Conservation (phyloP, 2,329 filamentous ascomycete genomes). For the Ophiostoma sp. region DNA sequence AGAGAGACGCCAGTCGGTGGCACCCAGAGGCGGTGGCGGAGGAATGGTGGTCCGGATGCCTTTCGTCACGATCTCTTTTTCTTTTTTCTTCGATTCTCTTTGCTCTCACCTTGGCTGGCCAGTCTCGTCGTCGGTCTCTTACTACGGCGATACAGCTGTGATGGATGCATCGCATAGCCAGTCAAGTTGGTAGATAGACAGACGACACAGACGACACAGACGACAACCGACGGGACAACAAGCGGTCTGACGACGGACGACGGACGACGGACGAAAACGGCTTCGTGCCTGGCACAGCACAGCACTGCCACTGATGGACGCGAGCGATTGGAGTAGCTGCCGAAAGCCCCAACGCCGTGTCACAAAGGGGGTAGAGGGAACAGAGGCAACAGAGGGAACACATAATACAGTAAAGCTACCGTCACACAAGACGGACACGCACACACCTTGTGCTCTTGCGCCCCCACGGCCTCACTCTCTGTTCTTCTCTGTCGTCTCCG, state of each 20-base stretch:
- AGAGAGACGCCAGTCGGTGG: too few species aligned
- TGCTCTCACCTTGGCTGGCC: too few species aligned
- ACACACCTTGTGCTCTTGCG: background rate
- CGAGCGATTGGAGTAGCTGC: constrained; percentile 4
- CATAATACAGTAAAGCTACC: background rate
- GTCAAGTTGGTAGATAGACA: background rate
- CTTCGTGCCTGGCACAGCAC: background rate
- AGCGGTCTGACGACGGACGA: background rate
- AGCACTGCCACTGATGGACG: background rate
- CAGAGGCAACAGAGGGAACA: background rate
- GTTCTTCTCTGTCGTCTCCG: background rate
- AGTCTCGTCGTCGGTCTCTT: too few species aligned
- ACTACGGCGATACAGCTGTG: background rate
- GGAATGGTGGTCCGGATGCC: too few species aligned
- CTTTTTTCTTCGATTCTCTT: too few species aligned
- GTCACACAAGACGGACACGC: background rate
- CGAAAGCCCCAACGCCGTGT: constrained; percentile 9
- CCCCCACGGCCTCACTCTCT: background rate
- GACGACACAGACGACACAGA: background rate
- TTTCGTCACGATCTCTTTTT: too few species aligned
- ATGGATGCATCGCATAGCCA: background rate
- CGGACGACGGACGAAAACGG: background rate
- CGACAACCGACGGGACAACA: background rate
- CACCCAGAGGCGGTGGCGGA: too few species aligned
- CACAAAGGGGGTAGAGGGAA: background rate